These are phyloP conservation scores for Magnolia officinalis DNA, from an alignment of 164 flowering plant genomes.

Conservation along the genomic window DNA sequence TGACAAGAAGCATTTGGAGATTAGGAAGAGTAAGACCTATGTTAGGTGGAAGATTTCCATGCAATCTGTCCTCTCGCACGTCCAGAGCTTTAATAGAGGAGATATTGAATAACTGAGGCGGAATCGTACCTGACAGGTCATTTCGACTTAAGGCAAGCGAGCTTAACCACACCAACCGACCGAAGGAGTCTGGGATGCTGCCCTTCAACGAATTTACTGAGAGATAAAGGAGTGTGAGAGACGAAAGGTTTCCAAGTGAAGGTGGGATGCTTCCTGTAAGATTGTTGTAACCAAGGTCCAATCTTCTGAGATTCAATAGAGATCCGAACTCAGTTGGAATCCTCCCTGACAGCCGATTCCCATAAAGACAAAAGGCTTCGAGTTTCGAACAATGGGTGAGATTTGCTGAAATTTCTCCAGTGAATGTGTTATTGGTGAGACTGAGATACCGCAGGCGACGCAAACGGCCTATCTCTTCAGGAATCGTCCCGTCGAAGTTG, in stretches of 20 bases:
- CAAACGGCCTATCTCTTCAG: conserved; percentile 11
- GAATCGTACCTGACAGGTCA: background rate
- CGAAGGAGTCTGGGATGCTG: background rate
- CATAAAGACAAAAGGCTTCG: background rate
- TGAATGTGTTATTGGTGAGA: background rate
- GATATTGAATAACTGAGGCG: too few species aligned
- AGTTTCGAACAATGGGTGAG: conserved; percentile 1
- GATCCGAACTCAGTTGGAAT: background rate
- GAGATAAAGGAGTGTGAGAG: background rate
- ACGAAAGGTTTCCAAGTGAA: conserved; percentile 1
- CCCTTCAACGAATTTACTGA: background rate
- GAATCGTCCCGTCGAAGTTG: conserved; percentile 4
- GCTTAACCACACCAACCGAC: background rate
- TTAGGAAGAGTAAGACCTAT: too few species aligned
- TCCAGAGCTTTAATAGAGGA: too few species aligned
- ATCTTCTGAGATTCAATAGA: background rate
- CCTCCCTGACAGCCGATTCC: background rate
- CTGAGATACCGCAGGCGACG: background rate
- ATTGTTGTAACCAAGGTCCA: background rate
- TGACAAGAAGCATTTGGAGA: too few species aligned
- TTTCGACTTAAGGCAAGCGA: background rate
- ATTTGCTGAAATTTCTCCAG: background rate
- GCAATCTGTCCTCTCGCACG: background rate
- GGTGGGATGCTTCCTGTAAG: background rate
- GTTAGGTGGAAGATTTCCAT: conserved; percentile 13